phyloP scores from a whole-genome alignment of 2,329 filamentous ascomycete genomes.

The Xylariaceae sp. region DNA sequence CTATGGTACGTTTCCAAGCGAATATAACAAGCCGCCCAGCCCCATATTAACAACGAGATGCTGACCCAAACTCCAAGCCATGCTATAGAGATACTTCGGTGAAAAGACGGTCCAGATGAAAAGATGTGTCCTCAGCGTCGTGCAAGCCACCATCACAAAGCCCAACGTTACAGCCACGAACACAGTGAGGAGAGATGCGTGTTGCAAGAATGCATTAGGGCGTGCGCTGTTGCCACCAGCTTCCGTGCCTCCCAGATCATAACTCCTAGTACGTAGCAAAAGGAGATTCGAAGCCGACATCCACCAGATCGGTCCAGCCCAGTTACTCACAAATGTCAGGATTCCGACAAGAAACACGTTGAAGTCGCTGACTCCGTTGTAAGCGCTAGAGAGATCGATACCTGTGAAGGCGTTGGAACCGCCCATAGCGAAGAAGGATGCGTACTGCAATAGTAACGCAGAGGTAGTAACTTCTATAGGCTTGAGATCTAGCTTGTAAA shows the following conservation, averaged over 20 bases:
- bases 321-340: conserved; percentile 85
- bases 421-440: conserved; percentile 85
- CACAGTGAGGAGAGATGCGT: conserved; percentile 65
- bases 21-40: conserved; percentile 57
- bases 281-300: conserved; percentile 62
- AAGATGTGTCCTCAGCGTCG: conserved; percentile 76
- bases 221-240: conserved; percentile 7
- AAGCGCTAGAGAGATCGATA: conserved; percentile 90
- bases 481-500: conserved; percentile 47
- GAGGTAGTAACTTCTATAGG: conserved; percentile 64
- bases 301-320: conserved; percentile 91
- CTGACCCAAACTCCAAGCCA: conserved; percentile 82
- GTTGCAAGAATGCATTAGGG: conserved; percentile 39
- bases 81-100: conserved; percentile 89
- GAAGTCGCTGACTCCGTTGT: conserved; percentile 85
- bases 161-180: conserved; percentile 65
- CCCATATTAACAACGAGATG: conserved; percentile 72
- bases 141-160: conserved; percentile 87
- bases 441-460: conserved; percentile 73
- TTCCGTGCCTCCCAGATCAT: conserved; percentile 11
- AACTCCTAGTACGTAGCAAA: conserved; percentile 42
- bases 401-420: conserved; percentile 93
- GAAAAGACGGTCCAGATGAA: conserved; percentile 99
- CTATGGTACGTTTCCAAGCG: conserved; percentile 38
- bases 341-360: conserved; percentile 77